These are phyloP conservation scores for Cladosporium sp. DNA, from an alignment of 2,329 filamentous ascomycete species.

Conservation along the genomic window DNA sequence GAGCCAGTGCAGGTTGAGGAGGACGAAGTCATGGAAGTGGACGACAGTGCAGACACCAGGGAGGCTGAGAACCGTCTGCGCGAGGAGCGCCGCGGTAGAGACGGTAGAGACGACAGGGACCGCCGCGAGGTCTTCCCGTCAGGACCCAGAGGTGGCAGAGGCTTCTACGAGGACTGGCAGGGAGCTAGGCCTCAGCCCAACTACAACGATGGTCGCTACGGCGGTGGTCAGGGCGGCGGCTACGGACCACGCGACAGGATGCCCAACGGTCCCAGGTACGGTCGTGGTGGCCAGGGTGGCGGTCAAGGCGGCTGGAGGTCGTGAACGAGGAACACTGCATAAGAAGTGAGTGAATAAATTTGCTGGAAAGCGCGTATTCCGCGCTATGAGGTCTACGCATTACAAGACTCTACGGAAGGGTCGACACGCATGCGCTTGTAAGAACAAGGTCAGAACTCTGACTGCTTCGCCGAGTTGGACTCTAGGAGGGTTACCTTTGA, in stretches of 20 bases:
- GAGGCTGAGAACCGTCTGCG: conserved; percentile 35
- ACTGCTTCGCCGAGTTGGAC: neutral
- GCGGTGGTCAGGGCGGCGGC: conserved; percentile 3
- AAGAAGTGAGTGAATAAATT: neutral
- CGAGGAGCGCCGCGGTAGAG: conserved; percentile 35
- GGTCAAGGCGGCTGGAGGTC: conserved; percentile 10
- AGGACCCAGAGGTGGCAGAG: conserved; percentile 9
- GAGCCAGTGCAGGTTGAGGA: conserved; percentile 24
- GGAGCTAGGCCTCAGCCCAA: conserved; percentile 12
- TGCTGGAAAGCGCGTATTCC: neutral
- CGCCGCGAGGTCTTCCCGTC: conserved; percentile 17
- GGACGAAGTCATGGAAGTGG: conserved; percentile 49
- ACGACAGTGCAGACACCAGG: conserved; percentile 37
- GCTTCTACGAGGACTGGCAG: conserved; percentile 17
- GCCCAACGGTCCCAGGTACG: conserved; percentile 13
- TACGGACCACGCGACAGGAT: conserved; percentile 9
- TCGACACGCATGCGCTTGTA: neutral
- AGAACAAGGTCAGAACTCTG: neutral
- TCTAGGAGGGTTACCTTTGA: neutral
- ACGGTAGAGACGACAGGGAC: conserved; percentile 29
- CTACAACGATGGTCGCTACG: conserved; percentile 19
- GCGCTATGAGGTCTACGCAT: neutral
- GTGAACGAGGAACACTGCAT: neutral
- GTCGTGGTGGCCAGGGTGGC: conserved; percentile 10
- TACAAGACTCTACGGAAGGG: neutral